Evolutionary conservation across 805 yeast genomes (phyloP), one percentile per base, ranked within the genome.

Genomic region (Zygotorulaspora danielsina): DNA sequence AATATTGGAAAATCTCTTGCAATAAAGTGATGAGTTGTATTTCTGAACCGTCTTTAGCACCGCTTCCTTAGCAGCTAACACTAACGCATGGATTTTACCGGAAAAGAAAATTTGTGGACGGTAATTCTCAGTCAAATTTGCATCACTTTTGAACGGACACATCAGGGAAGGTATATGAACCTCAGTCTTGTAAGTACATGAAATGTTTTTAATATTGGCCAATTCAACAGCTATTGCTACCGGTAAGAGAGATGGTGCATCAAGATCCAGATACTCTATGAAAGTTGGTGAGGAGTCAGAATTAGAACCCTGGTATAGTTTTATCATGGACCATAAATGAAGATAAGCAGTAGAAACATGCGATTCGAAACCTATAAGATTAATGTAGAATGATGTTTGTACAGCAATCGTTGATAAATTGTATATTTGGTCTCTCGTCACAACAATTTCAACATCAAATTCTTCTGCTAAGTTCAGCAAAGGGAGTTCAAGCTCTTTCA

Each of bases 211-310:
- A 15, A 58, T 36, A 36, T 53, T 54, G 11, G 42, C 45, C 36
- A 45, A 47, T 18, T 52, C 52, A 10, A 48, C 39, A n/a, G 59
- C 59, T 10, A 46, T 41, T 17, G 47, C 42, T 10, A 41, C 34
- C 6, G 64, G 61, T 17, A 59, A 29, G 2, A 51, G 29, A 11
- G 61, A 49, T 16, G 38, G 32, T 5, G 59, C 47, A 10, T 46
- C 48, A 19, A 59, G 19, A n/a, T 45, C 46, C 11, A 57, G 31
- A 26, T 34, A 41, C 36, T 54, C 50, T 11, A 57, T 39, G 19
- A 55, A 39, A n/a, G 39, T 24, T 9, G 41, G 27, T 5, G 46
- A 20, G 10, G 26, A 29, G 4, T 34, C 34, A 11, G 15, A 16
- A 19, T 21, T 19, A 6, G 37, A 34, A 24, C 30, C 26, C 9